These are phyloP conservation scores for Hanseniaspora pseudoguilliermondii DNA, from an alignment of 805 yeast species.

Conservation along the genomic window DNA sequence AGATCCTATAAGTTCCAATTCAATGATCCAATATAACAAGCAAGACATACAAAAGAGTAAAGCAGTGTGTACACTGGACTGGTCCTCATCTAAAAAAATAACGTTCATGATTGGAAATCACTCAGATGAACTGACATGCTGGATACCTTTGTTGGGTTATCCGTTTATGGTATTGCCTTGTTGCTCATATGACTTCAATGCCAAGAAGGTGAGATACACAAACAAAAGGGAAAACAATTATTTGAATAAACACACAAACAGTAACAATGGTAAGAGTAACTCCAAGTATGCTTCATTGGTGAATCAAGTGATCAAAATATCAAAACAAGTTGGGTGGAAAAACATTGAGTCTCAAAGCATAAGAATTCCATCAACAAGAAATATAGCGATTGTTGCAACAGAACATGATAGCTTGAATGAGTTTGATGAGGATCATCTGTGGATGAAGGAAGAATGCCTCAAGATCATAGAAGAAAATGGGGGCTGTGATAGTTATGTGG, in stretches of 20 bases:
- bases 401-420: slow-evolving; percentile 19
- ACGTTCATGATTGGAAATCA: slow-evolving; percentile 89
- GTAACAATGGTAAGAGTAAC: slow-evolving; percentile 18
- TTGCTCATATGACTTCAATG: slow-evolving; percentile 79
- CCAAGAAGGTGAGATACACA: slow-evolving; percentile 54
- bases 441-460: slow-evolving; percentile 24
- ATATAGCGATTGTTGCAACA: slow-evolving; percentile 77
- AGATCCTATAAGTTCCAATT: slow-evolving; percentile 12
- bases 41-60: neutral
- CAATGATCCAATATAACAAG: slow-evolving; percentile 11
- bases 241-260: slow-evolving; percentile 10
- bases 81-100: slow-evolving; percentile 24
- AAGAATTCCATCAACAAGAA: slow-evolving; percentile 87
- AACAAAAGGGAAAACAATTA: slow-evolving; percentile 30
- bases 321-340: slow-evolving; percentile 65
- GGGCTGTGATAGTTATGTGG: slow-evolving; percentile 86
- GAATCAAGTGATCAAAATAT: slow-evolving; percentile 65
- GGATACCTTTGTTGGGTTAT: slow-evolving; percentile 80
- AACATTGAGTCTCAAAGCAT: slow-evolving; percentile 67
- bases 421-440: neutral
- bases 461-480: slow-evolving; percentile 66
- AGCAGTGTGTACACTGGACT: neutral
- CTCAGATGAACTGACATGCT: slow-evolving; percentile 86
- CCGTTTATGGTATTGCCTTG: slow-evolving; percentile 92
- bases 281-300: slow-evolving; percentile 79